phyloP scores from a whole-genome alignment of 2,329 filamentous ascomycete species.

The Nemania sp. region DNA sequence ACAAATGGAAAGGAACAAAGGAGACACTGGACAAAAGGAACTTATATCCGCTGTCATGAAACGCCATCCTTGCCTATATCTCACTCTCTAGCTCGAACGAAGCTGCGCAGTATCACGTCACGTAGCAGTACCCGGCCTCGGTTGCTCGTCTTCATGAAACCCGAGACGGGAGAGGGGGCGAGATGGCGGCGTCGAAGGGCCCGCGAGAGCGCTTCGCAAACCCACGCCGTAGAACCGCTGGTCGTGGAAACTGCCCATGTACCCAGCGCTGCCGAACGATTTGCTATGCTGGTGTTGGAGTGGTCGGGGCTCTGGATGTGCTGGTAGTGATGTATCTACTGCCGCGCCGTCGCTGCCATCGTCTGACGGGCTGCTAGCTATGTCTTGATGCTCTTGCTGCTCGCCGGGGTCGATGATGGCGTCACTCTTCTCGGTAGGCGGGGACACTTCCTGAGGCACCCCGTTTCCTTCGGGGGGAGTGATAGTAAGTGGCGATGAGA shows the following conservation, averaged over 20 bases:
- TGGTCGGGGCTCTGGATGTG: neutral
- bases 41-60: neutral
- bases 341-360: neutral
- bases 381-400: slow-evolving; percentile 11
- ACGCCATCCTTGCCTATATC: neutral
- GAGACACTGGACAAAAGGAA: slow-evolving; percentile 1
- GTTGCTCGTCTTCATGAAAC: slow-evolving; percentile 18
- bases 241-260: slow-evolving; percentile 48
- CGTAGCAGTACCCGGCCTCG: slow-evolving; percentile 38
- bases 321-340: neutral
- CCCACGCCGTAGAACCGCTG: slow-evolving; percentile 45
- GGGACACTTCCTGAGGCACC: slow-evolving; percentile 1
- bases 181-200: slow-evolving; percentile 37
- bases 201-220: slow-evolving; percentile 41
- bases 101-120: neutral
- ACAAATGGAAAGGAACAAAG: slow-evolving; percentile 4
- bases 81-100: neutral
- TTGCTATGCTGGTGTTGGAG: slow-evolving; percentile 40
- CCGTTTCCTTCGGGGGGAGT: slow-evolving; percentile 34
- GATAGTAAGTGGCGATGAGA: slow-evolving; percentile 43
- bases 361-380: slow-evolving; percentile 14
- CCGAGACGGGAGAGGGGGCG: slow-evolving; percentile 22
- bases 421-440: slow-evolving; percentile 3
- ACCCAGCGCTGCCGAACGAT: slow-evolving; percentile 50
- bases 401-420: neutral